Base-by-base conservation (phyloP, 768 basidiomycete genomes). In the Hygrocybe coccinea region DNA sequence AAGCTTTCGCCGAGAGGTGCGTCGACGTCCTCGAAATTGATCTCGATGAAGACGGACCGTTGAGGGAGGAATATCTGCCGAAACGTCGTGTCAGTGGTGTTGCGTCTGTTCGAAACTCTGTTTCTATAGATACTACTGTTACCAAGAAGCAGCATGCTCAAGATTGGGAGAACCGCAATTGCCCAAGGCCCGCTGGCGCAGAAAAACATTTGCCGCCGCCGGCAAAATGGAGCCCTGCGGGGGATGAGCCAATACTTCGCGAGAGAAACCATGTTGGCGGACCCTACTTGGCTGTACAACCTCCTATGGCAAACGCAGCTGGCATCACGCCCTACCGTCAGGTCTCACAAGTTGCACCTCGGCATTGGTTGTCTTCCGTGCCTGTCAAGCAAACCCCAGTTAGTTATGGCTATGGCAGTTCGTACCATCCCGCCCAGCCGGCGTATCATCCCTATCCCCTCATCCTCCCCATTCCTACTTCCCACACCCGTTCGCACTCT, bases 41-140 rank as follows among this genome's bases (percentile, higher is more conserved):
- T 69, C 74, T 91, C 41, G 89, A 91, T 60, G 85, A 89, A 66
- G 88, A 90, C 64, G 89, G 89, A 2, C 89, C 89, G 34, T 75
- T 91, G 49, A 75, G 88, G 49, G 87, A 89, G 64, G 89, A 91
- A 63, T 91, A 91, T 59, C 68, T 91, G 52, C 89, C 89, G 12
- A 81, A 76, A 60, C 86, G 87, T 50, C 85, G 86, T 49, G 65
- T 74, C 58, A 82, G 76, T 62, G 66, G 65, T 38, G 61, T 64
- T 45, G 63, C 60, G 22, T 66, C 68, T 21, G 58, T 65, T 29
- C 29, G 29, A 29, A 29, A 29, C 29, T 4, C 29, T 29, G 29
- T 29, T 29, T 29, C 29, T 29, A 29, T 29, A 8, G 29, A 29
- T 29, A 29, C 4, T 8, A 29, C 24, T 35, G 19, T 53, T 50